These are phyloP conservation scores for Penicillium sp. DNA, from an alignment of 2,329 filamentous ascomycete species.

Conservation along the genomic window DNA sequence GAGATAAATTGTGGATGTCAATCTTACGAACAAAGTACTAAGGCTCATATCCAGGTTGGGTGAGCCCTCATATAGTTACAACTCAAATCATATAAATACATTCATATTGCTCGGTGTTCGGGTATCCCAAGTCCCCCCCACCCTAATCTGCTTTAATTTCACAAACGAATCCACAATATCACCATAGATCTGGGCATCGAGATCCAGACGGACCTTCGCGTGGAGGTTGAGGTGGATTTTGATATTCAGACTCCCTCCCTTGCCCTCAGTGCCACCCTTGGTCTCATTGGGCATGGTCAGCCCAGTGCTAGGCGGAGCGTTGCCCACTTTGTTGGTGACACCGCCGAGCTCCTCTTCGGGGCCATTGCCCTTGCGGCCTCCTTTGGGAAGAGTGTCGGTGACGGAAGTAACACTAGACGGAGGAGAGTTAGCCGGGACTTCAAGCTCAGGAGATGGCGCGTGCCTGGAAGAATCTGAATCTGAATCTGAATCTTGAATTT, in stretches of 20 bases:
- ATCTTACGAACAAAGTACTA: neutral
- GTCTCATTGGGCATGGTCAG: conserved; percentile 9
- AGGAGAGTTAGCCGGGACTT: conserved; percentile 8
- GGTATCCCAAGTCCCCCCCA: neutral
- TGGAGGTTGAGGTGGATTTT: conserved; percentile 25
- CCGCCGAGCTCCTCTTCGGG: conserved; percentile 3
- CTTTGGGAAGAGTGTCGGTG: conserved; percentile 3
- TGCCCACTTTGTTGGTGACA: neutral
- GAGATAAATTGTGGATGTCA: neutral
- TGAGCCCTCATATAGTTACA: neutral
- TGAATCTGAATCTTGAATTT: neutral
- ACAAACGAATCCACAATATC: conserved; percentile 12
- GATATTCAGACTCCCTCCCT: conserved; percentile 20
- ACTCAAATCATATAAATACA: conserved; percentile 10
- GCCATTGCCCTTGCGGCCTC: conserved; percentile 11
- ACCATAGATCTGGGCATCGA: conserved; percentile 26
- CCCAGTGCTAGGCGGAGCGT: conserved; percentile 1
- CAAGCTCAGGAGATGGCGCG: neutral
- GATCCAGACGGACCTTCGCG: conserved; percentile 24
- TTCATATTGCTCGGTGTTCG: neutral
- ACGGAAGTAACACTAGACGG: conserved; percentile 7
- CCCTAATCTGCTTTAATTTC: neutral
- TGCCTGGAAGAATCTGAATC: neutral
- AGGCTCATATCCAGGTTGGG: neutral
- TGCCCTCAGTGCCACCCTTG: conserved; percentile 1